A percentile compares a stretch with the other conserved stretches of the same genome.
phyloP scores from a whole-genome alignment of 352 stramenopile species.

The Pilasporangium apinafurcum region DNA sequence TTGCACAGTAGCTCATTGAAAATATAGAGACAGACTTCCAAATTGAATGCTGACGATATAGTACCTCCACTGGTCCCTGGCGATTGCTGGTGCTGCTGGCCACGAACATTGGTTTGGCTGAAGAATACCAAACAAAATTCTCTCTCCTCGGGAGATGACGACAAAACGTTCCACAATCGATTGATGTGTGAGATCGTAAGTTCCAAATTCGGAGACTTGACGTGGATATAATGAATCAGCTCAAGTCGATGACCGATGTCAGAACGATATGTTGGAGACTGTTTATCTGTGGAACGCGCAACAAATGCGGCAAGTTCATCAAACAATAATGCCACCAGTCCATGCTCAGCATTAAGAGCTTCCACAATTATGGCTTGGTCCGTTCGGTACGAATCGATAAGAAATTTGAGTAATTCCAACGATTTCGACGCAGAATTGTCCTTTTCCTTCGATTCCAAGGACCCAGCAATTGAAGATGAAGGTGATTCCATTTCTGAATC shows the following conservation, averaged over 20 bases:
- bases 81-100: constrained; percentile 17
- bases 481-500: constrained; percentile 10
- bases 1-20: constrained; percentile 80
- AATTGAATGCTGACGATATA: constrained; percentile 70
- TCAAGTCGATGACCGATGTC: constrained; percentile 80
- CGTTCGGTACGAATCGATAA: constrained; percentile 80
- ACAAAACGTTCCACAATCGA: constrained; percentile 70
- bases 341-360: constrained; percentile 64
- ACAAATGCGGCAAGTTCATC: constrained; percentile 83
- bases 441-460: constrained; percentile 16
- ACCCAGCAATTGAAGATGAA: constrained; percentile 6
- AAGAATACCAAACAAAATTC: constrained; percentile 85
- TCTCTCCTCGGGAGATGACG: constrained; percentile 56
- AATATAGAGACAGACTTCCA: constrained; percentile 74
- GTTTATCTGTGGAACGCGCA: constrained; percentile 39
- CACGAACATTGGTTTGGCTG: constrained; percentile 66
- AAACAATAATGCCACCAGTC: constrained; percentile 72
- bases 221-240: constrained; percentile 82
- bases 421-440: constrained; percentile 55
- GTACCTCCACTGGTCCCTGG: constrained; percentile 11
- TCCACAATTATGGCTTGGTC: constrained; percentile 65
- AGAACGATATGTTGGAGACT: constrained; percentile 45
- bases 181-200: constrained; percentile 73
- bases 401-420: constrained; percentile 78
- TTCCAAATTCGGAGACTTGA: constrained; percentile 71